Percentiles rank a stretch among this genome's conserved stretches.
Evolutionary conservation across 768 basidiomycete species (phyloP).

Genomic region (Coprinopsis marcescibilis): DNA sequence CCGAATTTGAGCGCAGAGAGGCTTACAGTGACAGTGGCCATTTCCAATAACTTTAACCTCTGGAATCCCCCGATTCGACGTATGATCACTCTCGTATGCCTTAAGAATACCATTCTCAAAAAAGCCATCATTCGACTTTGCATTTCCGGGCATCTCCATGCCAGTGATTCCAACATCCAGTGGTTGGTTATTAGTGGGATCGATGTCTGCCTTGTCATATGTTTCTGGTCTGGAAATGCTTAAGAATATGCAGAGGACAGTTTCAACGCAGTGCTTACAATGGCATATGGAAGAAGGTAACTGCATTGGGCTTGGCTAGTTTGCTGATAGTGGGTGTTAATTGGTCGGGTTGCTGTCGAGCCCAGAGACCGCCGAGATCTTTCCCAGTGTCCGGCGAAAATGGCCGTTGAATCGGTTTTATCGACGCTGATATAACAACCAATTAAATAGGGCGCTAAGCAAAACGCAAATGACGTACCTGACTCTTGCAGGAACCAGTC

Average conservation of each 20-base stretch:
- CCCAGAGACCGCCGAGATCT: conserved; percentile 66
- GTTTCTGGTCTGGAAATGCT: conserved; percentile 56
- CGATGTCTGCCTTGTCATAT: conserved; percentile 62
- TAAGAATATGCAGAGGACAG: conserved; percentile 1
- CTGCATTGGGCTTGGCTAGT: conserved; percentile 88
- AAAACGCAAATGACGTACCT: conserved; percentile 27
- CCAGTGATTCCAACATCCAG: conserved; percentile 68
- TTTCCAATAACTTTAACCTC: conserved; percentile 89
- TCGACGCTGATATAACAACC: conserved; percentile 13
- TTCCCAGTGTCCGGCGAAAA: conserved; percentile 72
- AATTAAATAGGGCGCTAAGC: background rate
- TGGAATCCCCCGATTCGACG: conserved; percentile 35
- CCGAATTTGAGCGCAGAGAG: background rate
- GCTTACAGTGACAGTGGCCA: conserved; percentile 83
- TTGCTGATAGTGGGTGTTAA: conserved; percentile 42
- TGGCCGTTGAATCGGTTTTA: conserved; percentile 68
- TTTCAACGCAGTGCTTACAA: conserved; percentile 42
- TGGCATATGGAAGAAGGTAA: conserved; percentile 99
- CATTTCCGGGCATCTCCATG: conserved; percentile 52
- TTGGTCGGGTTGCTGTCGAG: conserved; percentile 51
- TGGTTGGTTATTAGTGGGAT: conserved; percentile 48
- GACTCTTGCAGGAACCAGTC: conserved; percentile 89
- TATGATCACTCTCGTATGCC: conserved; percentile 66
- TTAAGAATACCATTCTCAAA: conserved; percentile 75
- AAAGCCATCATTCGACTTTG: conserved; percentile 74